A percentile compares a stretch with the other conserved stretches of the same genome.
Evolutionary conservation across 257 asterid genomes (phyloP).

Genomic region (Rubia yunnanensis): DNA sequence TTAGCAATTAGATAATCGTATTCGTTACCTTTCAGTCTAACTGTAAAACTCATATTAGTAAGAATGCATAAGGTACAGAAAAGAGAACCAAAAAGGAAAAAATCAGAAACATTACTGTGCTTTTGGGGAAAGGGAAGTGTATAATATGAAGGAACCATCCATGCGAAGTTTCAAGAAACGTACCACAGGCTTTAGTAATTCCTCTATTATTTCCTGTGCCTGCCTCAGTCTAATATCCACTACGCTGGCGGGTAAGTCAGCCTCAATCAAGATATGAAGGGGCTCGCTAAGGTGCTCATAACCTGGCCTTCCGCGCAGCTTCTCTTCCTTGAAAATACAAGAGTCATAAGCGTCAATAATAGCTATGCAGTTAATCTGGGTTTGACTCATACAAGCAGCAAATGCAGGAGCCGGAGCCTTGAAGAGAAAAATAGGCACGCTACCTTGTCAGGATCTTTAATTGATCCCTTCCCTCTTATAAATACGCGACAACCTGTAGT

Average conservation of each 20-base stretch:
- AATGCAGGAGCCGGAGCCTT: background rate
- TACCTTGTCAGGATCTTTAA: constrained; percentile 97
- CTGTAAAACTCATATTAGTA: background rate
- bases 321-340: constrained; percentile 63
- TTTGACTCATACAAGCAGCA: background rate
- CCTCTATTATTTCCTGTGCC: constrained; percentile 86
- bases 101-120: background rate
- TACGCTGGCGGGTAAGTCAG: constrained; percentile 77
- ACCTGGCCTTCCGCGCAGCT: constrained; percentile 83
- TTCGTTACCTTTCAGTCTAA: too few relatives aligned
- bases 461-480: constrained; percentile 96
- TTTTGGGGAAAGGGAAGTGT: background rate
- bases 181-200: constrained; percentile 94
- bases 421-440: constrained; percentile 1
- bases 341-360: constrained; percentile 2
- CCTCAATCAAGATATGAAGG: constrained; percentile 85
- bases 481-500: constrained; percentile 96
- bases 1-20: too few relatives aligned
- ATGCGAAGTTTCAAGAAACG: background rate
- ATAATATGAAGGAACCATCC: background rate
- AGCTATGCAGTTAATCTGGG: background rate
- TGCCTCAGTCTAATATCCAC: constrained; percentile 77
- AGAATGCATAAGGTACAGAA: too few relatives aligned
- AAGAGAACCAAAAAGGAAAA: too few relatives aligned
- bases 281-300: constrained; percentile 92